Conservation (phyloP, 129 eudicot species). For the Heracleum sosnowskyi region DNA sequence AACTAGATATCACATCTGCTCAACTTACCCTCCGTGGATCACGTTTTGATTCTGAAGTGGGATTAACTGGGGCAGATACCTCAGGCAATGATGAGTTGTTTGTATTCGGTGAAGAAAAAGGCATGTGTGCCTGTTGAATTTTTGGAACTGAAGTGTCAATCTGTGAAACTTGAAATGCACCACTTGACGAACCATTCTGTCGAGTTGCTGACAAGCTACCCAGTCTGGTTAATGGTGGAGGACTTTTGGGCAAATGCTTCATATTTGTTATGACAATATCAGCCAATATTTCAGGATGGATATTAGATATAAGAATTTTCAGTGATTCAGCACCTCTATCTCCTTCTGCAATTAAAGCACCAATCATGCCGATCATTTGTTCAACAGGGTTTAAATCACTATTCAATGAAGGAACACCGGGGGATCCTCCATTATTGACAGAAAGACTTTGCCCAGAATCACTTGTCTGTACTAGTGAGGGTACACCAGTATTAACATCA, state of each 20-base stretch:
- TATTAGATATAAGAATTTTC: constrained; percentile 68
- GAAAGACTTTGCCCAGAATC: constrained; percentile 37
- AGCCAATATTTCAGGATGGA: constrained; percentile 89
- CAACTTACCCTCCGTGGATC: constrained; percentile 89
- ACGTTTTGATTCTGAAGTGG: constrained; percentile 61
- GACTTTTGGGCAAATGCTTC: constrained; percentile 77
- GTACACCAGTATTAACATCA: constrained; percentile 25
- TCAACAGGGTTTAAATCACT: constrained; percentile 66
- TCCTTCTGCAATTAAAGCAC: constrained; percentile 90
- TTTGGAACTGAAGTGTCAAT: constrained; percentile 19
- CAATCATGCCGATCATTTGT: constrained; percentile 90
- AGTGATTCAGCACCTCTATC: constrained; percentile 96
- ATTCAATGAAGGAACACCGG: constrained; percentile 38
- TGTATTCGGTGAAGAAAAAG: constrained; percentile 27
- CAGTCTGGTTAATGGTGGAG: constrained; percentile 39
- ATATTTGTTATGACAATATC: constrained; percentile 93
- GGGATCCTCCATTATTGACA: constrained; percentile 56
- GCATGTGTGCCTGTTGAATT: constrained; percentile 21
- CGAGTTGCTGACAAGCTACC: constrained; percentile 20
- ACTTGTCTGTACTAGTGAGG: constrained; percentile 20
- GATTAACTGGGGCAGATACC: constrained; percentile 29
- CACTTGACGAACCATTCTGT: constrained; percentile 26
- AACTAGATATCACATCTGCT: constrained; percentile 9
- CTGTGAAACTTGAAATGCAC: constrained; percentile 24
- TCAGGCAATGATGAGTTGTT: constrained; percentile 34